Conservation (phyloP, 1,284 basidiomycete species). For the Takashimella koratensis region DNA sequence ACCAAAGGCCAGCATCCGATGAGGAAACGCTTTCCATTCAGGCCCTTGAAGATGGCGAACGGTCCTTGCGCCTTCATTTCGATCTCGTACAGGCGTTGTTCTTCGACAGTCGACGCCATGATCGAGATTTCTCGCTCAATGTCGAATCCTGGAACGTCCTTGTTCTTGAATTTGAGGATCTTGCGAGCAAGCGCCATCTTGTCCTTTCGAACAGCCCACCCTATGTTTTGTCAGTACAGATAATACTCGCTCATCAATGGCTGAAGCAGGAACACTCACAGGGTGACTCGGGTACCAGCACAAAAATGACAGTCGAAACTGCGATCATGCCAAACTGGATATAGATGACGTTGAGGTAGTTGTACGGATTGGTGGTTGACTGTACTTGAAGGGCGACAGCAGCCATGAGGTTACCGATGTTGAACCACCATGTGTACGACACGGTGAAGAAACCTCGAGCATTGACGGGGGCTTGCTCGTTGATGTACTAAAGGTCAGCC, state of each 20-base stretch:
- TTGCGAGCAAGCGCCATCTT: neutral
- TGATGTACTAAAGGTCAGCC: no score
- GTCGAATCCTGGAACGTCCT: slow-evolving; percentile 3
- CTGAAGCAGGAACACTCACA: no score
- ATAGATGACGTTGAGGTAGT: slow-evolving; percentile 2
- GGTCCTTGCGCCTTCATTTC: neutral
- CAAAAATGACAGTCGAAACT: slow-evolving; percentile 3
- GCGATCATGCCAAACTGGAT: slow-evolving; percentile 12
- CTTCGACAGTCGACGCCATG: slow-evolving; percentile 6
- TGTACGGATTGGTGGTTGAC: neutral
- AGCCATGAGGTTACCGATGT: slow-evolving; percentile 2
- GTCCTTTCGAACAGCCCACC: slow-evolving; percentile 10
- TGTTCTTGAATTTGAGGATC: slow-evolving; percentile 1
- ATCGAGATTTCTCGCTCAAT: slow-evolving; percentile 1
- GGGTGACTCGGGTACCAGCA: slow-evolving; percentile 10
- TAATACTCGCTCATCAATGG: no score
- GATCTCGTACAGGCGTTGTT: neutral
- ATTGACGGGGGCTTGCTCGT: slow-evolving; percentile 6
- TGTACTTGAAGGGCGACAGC: slow-evolving; percentile 2
- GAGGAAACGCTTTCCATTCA: slow-evolving; percentile 1
- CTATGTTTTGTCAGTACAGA: no score
- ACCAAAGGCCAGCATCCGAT: slow-evolving; percentile 8
- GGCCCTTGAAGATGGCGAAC: slow-evolving; percentile 7
- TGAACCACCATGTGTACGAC: slow-evolving; percentile 5
- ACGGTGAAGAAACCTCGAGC: slow-evolving; percentile 9